These are phyloP conservation scores for Cryomyces minteri DNA, from an alignment of 495 filamentous ascomycete species.

Conservation along the genomic window DNA sequence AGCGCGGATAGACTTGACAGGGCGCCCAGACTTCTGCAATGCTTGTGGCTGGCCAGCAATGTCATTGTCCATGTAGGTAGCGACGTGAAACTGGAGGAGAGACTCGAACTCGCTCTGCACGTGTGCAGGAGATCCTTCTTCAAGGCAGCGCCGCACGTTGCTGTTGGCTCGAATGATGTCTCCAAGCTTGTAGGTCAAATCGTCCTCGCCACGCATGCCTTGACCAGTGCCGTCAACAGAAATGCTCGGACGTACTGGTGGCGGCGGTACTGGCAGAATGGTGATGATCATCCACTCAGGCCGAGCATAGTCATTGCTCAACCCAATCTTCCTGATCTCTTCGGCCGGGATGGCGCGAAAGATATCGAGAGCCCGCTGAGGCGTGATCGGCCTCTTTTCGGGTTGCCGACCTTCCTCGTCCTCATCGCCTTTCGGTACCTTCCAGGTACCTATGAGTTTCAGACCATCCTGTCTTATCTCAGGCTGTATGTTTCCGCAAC, in stretches of 20 bases:
- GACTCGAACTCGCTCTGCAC: constrained; percentile 77
- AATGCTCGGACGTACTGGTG: constrained; percentile 89
- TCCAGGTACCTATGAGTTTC: constrained; percentile 66
- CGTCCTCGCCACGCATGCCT: constrained; percentile 86
- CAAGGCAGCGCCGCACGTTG: constrained; percentile 73
- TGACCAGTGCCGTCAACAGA: constrained; percentile 77
- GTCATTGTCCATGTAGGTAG: constrained; percentile 99
- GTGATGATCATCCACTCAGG: constrained; percentile 98
- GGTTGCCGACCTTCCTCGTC: constrained; percentile 37
- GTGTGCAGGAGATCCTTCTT: constrained; percentile 78
- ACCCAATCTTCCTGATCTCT: constrained; percentile 69
- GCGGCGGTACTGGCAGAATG: constrained; percentile 84
- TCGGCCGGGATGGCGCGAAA: constrained; percentile 64
- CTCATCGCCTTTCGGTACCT: constrained; percentile 49
- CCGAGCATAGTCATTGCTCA: constrained; percentile 83
- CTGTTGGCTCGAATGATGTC: constrained; percentile 97
- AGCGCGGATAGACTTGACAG: constrained; percentile 88
- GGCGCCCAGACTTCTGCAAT: constrained; percentile 86
- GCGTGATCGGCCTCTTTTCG: constrained; percentile 74
- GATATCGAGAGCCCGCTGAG: constrained; percentile 64
- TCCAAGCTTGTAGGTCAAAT: constrained; percentile 95
- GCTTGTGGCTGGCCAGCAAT: constrained; percentile 93
- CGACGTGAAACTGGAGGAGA: constrained; percentile 92
- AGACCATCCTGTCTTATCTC: constrained; percentile 72
- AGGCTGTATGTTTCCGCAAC: constrained; percentile 83